Percentiles rank a stretch among this genome's conserved stretches.
phyloP scores from a whole-genome alignment of 495 filamentous ascomycete genomes.

The Hypoxylon lenormandii region DNA sequence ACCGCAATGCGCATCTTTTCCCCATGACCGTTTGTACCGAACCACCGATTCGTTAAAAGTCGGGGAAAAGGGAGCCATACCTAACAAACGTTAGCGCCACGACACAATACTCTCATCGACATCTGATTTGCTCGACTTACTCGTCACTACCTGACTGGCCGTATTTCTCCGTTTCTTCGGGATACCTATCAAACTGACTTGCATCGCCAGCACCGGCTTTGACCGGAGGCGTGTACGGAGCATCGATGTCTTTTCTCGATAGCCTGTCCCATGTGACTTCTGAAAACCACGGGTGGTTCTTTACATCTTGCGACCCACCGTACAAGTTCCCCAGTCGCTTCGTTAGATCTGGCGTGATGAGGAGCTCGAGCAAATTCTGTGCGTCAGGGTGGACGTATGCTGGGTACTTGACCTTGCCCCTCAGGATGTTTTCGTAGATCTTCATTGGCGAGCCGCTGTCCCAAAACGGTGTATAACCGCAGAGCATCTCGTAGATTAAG shows the following conservation, averaged over 20 bases:
- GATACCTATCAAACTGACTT: conserved; percentile 97
- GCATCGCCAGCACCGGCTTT: conserved; percentile 92
- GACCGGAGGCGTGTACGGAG: conserved; percentile 97
- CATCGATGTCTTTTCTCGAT: conserved; percentile 94
- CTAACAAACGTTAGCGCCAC: conserved; percentile 56
- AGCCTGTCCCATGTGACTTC: conserved; percentile 98
- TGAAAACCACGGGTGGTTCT: conserved; percentile 93
- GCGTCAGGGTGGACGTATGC: conserved; percentile 94
- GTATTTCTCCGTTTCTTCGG: conserved; percentile 94
- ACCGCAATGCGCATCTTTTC: conserved; percentile 7
- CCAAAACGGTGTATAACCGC: conserved; percentile 98
- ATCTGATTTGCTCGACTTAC: conserved; percentile 68
- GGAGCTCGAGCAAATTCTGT: conserved; percentile 86
- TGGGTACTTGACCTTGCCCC: conserved; percentile 92
- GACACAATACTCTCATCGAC: conserved; percentile 9
- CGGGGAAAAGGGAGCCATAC: conserved; percentile 76
- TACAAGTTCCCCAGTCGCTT: conserved; percentile 95
- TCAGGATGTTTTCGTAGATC: conserved; percentile 98
- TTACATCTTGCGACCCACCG: conserved; percentile 91
- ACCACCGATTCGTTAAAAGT: conserved; percentile 66
- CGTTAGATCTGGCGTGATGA: conserved; percentile 94
- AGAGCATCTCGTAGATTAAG: conserved; percentile 99
- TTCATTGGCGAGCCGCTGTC: conserved; percentile 96
- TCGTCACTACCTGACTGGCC: conserved; percentile 79
- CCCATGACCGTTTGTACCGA: conserved; percentile 10